Evolutionary conservation across 768 basidiomycete species (phyloP), one percentile per base, ranked within the genome.

Genomic region (Lentinula sp.): DNA sequence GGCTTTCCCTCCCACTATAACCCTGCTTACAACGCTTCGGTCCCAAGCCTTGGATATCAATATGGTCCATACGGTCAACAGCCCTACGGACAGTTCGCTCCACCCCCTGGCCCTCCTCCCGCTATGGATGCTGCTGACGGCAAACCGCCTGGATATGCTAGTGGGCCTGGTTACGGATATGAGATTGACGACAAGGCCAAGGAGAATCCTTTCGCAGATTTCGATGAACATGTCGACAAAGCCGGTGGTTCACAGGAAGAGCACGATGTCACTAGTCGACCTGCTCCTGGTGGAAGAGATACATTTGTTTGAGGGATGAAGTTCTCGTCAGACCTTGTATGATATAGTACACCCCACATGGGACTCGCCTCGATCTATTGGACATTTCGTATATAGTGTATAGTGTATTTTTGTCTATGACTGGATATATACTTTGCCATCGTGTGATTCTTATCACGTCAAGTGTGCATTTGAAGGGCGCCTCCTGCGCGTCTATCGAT

Each of bases 141-240:
- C 20, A 84, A 84, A 68, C 81, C 80, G 1, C 84, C 83, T 0
- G 79, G 76, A 6, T 86, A 86, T 66, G 66, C 66, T 6, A 69
- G 71, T n/a, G 76, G 73, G 13, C 41, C 63, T 28, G 62, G 66
- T 58, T 53, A 66, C 42, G 66, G 62, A 41, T 76, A 76, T 63
- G 65, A 66, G 3, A 66, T 66, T 42, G 76, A 70, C 52, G 70
- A 71, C 66, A 71, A 76, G 50, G 70, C 69, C 59, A 75, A 76
- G 57, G 76, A 81, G 41, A 80, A 86, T 62, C 84, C 85, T n/a
- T 87, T 86, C 60, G 71, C 79, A 51, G 82, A 85, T 65, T 81
- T 77, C 46, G 79, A 80, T 12, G 75, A 76, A 33, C 62, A 48
- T 18, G n/a, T 16, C 6, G 57, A 37, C 18, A 56, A 56, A 56